phyloP scores from a whole-genome alignment of 305 asterid species.

The Plantago coronopus region DNA sequence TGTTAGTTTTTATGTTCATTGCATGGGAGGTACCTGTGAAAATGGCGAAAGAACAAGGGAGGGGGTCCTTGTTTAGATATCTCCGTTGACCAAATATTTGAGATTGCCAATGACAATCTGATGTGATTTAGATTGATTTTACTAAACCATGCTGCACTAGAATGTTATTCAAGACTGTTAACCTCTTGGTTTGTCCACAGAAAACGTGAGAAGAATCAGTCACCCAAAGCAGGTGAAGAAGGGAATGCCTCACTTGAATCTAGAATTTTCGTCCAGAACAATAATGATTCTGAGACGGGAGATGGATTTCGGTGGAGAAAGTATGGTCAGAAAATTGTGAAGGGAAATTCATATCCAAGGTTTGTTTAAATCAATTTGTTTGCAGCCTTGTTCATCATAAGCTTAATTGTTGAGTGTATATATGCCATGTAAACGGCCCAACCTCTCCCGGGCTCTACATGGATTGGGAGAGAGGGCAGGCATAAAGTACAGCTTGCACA shows the following conservation, averaged over 20 bases:
- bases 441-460: not conserved
- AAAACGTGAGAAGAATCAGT: conserved; percentile 35
- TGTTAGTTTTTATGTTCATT: not conserved
- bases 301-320: conserved; percentile 94
- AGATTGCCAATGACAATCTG: not conserved
- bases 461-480: not conserved
- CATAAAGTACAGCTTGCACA: not conserved
- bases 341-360: conserved; percentile 81
- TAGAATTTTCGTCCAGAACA: conserved; percentile 32
- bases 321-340: conserved; percentile 87
- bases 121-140: conserved; percentile 4
- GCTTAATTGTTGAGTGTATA: not conserved
- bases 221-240: conserved; percentile 29
- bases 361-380: conserved; percentile 24
- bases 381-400: not conserved
- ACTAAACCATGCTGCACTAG: not conserved
- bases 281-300: conserved; percentile 40
- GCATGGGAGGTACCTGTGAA: not conserved
- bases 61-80: not conserved
- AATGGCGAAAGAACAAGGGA: not conserved
- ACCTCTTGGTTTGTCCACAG: conserved; percentile 27
- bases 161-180: not conserved
- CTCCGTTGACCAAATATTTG: conserved; percentile 1
- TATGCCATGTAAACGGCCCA: not conserved
- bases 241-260: conserved; percentile 35